Evolutionary conservation across 2,329 filamentous ascomycete genomes (phyloP), one percentile per base, ranked within the genome.

Genomic region (Grosmannia penicillata): DNA sequence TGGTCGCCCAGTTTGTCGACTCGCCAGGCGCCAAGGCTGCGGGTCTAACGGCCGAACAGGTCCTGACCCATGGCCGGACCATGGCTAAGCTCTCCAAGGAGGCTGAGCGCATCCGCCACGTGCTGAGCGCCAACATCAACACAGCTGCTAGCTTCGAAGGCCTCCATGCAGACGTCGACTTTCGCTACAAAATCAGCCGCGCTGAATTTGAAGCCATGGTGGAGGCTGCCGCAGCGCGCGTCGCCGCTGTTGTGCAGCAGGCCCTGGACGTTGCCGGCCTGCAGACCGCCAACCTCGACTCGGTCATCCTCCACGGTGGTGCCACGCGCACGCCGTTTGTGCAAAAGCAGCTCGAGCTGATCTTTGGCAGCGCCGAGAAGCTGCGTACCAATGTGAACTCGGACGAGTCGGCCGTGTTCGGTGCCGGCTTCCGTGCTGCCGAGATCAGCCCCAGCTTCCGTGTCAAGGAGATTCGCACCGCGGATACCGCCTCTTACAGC

Each of bases 321-420:
- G 80, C 79, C 32, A 79, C 85, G 33, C 77, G 91, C 44, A 96
- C 89, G 8, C 91, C 91, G 0, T 95, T 96, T 51, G 84, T 98
- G 10, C 89, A 96, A 57, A 89, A 79, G 59, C 72, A 81, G 50
- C 74, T 98, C 14, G 86, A 95, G 60, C 73, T 75, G 44, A 59
- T 82, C 31, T 72, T 78, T 36, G 82, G 83, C 27, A 72, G 70
- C 15, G 60, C 76, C 8, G 75, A 81, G 37, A 95, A 93, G 65
- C 68, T 98, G 43, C 80, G 86, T 47, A 82, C 79, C 53, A 98
- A 93, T 51, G 91, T 98, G 54, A 98, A 98, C 62, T 82, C 89
- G 10, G 91, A 98, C 52, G 91, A 98, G 61, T 82, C 91, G 19
- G 91, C 91, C 36, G 91, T 93, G 9, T 93, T 96, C 57, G 91